These are phyloP conservation scores for Chalciporus piperatus DNA, from an alignment of 768 basidiomycete species.

Conservation along the genomic window DNA sequence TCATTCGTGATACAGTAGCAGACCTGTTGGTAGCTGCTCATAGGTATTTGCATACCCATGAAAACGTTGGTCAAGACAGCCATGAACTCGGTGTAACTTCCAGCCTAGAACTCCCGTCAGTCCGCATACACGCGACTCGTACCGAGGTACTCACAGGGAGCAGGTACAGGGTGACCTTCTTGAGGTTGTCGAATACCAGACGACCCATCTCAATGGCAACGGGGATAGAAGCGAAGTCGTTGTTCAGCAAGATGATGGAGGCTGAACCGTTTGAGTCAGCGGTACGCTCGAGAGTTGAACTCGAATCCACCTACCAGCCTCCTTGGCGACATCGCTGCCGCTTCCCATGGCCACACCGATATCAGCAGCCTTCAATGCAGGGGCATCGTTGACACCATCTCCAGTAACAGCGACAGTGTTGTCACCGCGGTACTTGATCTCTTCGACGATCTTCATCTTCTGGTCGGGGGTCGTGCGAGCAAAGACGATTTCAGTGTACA, in stretches of 20 bases:
- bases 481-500: constrained; percentile 48
- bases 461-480: constrained; percentile 56
- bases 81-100: constrained; percentile 58
- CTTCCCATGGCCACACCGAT: constrained; percentile 54
- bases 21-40: constrained; percentile 52
- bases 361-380: constrained; percentile 51
- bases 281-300: background rate
- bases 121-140: background rate
- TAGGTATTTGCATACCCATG: constrained; percentile 56
- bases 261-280: constrained; percentile 21
- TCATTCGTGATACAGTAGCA: constrained; percentile 55
- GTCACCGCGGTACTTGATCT: constrained; percentile 45
- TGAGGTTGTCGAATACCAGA: constrained; percentile 56
- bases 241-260: constrained; percentile 50
- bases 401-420: constrained; percentile 54
- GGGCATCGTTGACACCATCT: constrained; percentile 55
- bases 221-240: constrained; percentile 57
- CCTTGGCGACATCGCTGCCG: constrained; percentile 50
- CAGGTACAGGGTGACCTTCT: constrained; percentile 45
- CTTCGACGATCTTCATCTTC: constrained; percentile 56
- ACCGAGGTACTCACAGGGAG: constrained; percentile 33
- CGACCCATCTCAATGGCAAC: constrained; percentile 58
- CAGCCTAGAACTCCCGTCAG: constrained; percentile 32
- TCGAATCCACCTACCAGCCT: constrained; percentile 40
- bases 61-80: constrained; percentile 56